Conservation (phyloP, 2,329 filamentous ascomycete genomes). For the Periconia sp. region DNA sequence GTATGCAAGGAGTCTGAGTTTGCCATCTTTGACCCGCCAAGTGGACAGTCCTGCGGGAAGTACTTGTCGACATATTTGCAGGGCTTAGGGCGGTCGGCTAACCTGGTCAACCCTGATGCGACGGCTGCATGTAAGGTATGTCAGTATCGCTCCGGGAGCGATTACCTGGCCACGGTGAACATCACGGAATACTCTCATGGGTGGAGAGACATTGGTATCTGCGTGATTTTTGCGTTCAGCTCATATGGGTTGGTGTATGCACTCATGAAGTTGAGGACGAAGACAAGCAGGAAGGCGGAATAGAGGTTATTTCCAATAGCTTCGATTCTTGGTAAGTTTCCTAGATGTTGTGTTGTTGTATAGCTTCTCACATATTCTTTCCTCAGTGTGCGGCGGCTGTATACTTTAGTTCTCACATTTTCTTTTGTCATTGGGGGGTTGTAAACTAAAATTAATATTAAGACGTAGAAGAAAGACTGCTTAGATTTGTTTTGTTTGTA, state of each 20-base stretch:
- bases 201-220: constrained; percentile 69
- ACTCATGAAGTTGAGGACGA: constrained; percentile 50
- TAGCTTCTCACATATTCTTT: no score
- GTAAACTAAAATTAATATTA: no score
- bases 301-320: no score
- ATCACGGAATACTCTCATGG: constrained; percentile 67
- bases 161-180: constrained; percentile 66
- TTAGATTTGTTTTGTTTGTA: no score
- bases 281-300: constrained; percentile 45
- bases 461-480: no score
- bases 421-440: no score
- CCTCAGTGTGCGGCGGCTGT: no score
- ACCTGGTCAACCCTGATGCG: constrained; percentile 66
- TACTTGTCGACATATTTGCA: constrained; percentile 54
- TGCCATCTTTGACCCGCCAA: constrained; percentile 54
- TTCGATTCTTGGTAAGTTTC: no score
- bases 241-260: constrained; percentile 58
- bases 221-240: constrained; percentile 61
- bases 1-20: constrained; percentile 41
- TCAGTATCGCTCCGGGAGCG: constrained; percentile 61
- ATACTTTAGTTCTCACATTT: no score
- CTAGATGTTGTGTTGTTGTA: no score
- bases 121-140: constrained; percentile 65
- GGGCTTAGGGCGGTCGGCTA: no score
- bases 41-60: constrained; percentile 60